Evolutionary conservation across 306 rosid genomes (phyloP), one percentile per base, ranked within the genome.

Genomic region (Acacia acuminata): DNA sequence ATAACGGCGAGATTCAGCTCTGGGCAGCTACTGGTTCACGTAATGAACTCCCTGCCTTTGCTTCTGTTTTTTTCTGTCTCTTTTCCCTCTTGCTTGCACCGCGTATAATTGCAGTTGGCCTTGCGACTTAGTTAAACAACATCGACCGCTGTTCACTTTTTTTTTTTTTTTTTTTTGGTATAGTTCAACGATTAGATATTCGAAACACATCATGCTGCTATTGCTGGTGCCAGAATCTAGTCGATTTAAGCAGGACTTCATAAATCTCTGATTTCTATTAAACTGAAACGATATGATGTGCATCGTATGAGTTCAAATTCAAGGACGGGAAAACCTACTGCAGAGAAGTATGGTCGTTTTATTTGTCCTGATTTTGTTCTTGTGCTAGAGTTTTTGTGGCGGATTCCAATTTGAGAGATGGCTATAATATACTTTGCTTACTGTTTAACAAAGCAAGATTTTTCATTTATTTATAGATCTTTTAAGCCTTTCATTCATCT

Each of bases 21-120:
- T 96, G 98, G 99, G 81, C 43, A 43, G 44, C 79, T 65, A 83
- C 94, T 27, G 99, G 99, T 25, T 92, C 99, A 4, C 99, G 99
- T 96, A 88, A 19, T 76, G 17, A 44, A 24, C 67, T 67, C 13
- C 60, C 30, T 22, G 36, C 11, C 44, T 17, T 74, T 17, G 4
- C 51, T 9, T 10, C 15, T 60, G 27, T 74, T 64, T 4, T 34
- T 42, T 16, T 7, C 17, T 7, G 5, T 60, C 40, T 30, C 48
- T 25, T 73, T 72, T 47, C 67, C 70, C 22, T 34, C 44, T 34
- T 72, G 14, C 42, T 45, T 72, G 36, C 24, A 15, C 56, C 2
- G 75, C 14, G 25, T 24, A 30, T 30, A 14, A 1, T n/a, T 44
- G 43, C 6, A 20, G 11, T 44, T 43, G 27, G 15, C 17, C 24